Percentiles rank a stretch among this genome's conserved stretches.
phyloP scores from a whole-genome alignment of 2,329 filamentous ascomycete genomes.

The Ophiocordyceps robertsii region DNA sequence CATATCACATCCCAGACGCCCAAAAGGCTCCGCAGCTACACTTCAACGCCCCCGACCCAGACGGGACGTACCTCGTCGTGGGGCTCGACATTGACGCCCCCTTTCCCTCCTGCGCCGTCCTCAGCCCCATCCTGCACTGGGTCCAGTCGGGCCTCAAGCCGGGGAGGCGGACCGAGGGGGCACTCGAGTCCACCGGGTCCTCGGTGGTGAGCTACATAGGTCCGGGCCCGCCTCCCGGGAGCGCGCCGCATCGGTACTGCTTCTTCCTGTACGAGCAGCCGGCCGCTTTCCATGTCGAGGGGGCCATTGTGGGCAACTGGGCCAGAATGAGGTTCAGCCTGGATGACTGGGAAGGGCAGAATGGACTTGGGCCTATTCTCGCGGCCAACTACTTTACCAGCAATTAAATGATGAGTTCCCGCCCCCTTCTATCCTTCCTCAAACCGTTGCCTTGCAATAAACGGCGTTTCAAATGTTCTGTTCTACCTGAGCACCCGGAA shows the following conservation, averaged over 20 bases:
- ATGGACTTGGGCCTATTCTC: conserved; percentile 22
- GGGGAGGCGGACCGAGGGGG: conserved; percentile 1
- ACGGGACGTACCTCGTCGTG: conserved; percentile 23
- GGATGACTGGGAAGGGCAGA: conserved; percentile 30
- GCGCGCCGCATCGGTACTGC: conserved; percentile 32
- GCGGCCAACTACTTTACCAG: conserved; percentile 7
- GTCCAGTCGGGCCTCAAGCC: conserved; percentile 24
- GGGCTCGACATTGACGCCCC: conserved; percentile 34
- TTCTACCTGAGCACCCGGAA: no score
- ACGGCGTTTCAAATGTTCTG: no score
- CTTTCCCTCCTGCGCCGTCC: conserved; percentile 22
- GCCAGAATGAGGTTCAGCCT: conserved; percentile 27
- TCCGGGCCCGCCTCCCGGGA: conserved; percentile 30
- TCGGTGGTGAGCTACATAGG: conserved; percentile 27
- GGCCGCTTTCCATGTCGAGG: conserved; percentile 8
- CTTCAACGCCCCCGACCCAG: conserved; percentile 2
- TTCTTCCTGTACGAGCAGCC: conserved; percentile 37
- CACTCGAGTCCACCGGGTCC: conserved; percentile 5
- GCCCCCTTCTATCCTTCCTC: no score
- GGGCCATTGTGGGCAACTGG: conserved; percentile 19
- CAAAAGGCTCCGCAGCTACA: conserved; percentile 2
- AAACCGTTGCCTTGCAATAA: no score
- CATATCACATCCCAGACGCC: neutral
- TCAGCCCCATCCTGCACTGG: conserved; percentile 34
- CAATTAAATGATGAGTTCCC: conserved; percentile 5